Percentiles rank a stretch among this genome's conserved stretches.
Evolutionary conservation across 768 basidiomycete species (phyloP).

Genomic region (Serendipita sp.): DNA sequence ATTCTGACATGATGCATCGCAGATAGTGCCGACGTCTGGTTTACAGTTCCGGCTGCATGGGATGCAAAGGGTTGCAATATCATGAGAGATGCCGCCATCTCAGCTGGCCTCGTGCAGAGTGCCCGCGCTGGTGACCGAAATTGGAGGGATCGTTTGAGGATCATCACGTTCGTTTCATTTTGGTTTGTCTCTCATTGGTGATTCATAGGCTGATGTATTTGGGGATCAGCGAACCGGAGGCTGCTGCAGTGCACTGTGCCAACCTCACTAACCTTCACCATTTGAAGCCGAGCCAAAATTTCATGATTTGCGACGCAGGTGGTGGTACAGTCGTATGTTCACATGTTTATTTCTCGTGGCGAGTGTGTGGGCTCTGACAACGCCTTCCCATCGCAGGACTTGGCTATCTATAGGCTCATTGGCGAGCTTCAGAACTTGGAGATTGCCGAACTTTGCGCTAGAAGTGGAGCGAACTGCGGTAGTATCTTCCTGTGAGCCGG

Average conservation of each 20-base stretch:
- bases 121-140: constrained; percentile 49
- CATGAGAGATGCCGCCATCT: constrained; percentile 74
- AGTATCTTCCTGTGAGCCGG: constrained; percentile 47
- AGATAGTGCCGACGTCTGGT: constrained; percentile 74
- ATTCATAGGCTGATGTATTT: background rate
- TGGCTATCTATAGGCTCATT: constrained; percentile 45
- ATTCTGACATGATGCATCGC: background rate
- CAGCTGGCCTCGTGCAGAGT: constrained; percentile 53
- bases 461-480: constrained; percentile 77
- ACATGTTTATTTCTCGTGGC: constrained; percentile 7
- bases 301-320: constrained; percentile 85
- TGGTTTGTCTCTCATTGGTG: background rate
- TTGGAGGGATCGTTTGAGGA: constrained; percentile 69
- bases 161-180: constrained; percentile 47
- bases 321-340: constrained; percentile 55
- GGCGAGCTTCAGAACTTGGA: constrained; percentile 70
- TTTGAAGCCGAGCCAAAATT: constrained; percentile 64
- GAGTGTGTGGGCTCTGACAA: background rate
- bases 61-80: constrained; percentile 71
- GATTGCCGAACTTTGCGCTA: constrained; percentile 80
- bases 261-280: constrained; percentile 67
- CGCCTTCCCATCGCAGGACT: constrained; percentile 23
- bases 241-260: constrained; percentile 83
- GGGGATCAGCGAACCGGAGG: constrained; percentile 46
- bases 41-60: constrained; percentile 86